Evolutionary conservation across 2,329 filamentous ascomycete genomes (phyloP), one percentile per base, ranked within the genome.

Genomic region (Arthrobotrys iridis): DNA sequence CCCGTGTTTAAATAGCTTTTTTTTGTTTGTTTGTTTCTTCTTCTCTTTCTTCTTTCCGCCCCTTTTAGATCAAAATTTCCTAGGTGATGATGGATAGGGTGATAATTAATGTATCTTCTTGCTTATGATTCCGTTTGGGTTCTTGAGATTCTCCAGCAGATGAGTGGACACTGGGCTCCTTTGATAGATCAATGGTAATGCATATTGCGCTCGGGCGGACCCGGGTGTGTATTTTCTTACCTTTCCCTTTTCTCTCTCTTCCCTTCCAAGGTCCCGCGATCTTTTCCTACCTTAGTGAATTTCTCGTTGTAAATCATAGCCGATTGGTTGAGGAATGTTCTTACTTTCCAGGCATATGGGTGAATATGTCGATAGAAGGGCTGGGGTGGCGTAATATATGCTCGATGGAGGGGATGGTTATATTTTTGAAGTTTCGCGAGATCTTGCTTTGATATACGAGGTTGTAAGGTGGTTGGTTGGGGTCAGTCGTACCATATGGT

Each of bases 1-100:
- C 18, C 37, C 50, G 3, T 55, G 50, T 55, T 24, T 20, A 37
- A 24, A 48, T 26, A 63, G 76, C 78, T 43, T 22, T 37, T 30
- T 40, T 35, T 41, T 33, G 7, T 48, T 28, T 63, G n/a, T 37
- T 48, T 28, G 10, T 57, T 35, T 50, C 43, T 24, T 41, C 4
- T 46, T 26, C 24, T 62, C 37, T n/a, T 18, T 52, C 48, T 50
- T 7, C n/a, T 30, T 63, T 33, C 26, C 24, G n/a, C n/a, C 10
- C 33, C 10, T 48, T 40, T 55, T 30, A 40, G 30, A 41, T 33
- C 45, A 52, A 63, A 22, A 20, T 46, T 59, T 41, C 37, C 11
- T n/a, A 6, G 15, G 40, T 26, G 43, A 24, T 37, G 59, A 24
- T 24, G 22, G 41, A 37, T 40, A 7, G 20, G 26, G 28, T n/a